Percentiles rank a stretch among this genome's conserved stretches.
Evolutionary conservation across 495 filamentous ascomycete species (phyloP).

Genomic region (Sporormia fimetaria): DNA sequence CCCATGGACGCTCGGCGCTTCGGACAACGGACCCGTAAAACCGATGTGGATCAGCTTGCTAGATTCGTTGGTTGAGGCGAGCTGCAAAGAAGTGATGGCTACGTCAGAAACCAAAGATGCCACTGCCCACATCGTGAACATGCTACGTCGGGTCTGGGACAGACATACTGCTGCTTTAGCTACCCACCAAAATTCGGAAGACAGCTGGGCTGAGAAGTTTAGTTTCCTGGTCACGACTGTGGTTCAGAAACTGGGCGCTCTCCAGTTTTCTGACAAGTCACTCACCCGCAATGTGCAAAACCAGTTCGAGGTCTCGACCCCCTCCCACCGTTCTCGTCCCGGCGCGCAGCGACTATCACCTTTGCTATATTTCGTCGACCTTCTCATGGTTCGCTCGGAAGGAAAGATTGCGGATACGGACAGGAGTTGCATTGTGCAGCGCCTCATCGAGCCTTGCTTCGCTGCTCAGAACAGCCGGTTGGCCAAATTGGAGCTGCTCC

Average conservation of each 20-base stretch:
- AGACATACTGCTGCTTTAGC: constrained; percentile 8
- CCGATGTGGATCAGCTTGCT: constrained; percentile 60
- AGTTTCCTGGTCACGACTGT: constrained; percentile 48
- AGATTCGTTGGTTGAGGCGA: constrained; percentile 59
- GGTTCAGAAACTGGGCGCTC: constrained; percentile 53
- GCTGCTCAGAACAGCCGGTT: constrained; percentile 15
- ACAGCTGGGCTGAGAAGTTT: constrained; percentile 49
- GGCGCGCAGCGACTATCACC: constrained; percentile 24
- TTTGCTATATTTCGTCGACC: constrained; percentile 25
- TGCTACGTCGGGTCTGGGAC: constrained; percentile 59
- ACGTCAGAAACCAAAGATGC: constrained; percentile 71
- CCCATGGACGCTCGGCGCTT: constrained; percentile 38
- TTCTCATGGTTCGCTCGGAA: constrained; percentile 16
- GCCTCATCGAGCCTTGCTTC: constrained; percentile 17
- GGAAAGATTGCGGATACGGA: constrained; percentile 18
- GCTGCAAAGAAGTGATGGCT: constrained; percentile 81
- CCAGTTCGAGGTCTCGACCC: constrained; percentile 29
- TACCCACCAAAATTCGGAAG: constrained; percentile 10
- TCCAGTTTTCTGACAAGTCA: constrained; percentile 71
- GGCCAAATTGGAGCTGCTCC: constrained; percentile 18
- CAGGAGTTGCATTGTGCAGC: constrained; percentile 8
- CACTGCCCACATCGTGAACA: constrained; percentile 55
- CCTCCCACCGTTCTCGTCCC: constrained; percentile 29
- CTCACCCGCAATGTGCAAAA: constrained; percentile 29
- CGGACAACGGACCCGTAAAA: constrained; percentile 38